These are phyloP conservation scores for Erythrobasidium yunnanense DNA, from an alignment of 768 basidiomycete species.

Conservation along the genomic window DNA sequence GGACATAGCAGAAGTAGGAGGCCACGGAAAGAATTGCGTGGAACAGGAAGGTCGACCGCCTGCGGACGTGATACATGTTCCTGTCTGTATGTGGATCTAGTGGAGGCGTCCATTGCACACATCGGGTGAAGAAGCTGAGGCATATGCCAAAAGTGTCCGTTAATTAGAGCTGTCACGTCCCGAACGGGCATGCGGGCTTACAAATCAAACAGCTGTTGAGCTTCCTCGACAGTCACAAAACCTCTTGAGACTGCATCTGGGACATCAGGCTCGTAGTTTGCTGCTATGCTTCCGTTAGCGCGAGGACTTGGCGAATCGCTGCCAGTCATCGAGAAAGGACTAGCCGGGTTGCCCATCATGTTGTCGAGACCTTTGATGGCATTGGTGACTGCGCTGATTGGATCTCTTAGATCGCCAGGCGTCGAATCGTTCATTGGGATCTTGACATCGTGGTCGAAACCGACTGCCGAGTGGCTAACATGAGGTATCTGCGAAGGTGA, in stretches of 20 bases:
- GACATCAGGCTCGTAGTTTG: constrained; percentile 23
- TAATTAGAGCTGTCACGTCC: background rate
- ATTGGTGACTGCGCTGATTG: constrained; percentile 1
- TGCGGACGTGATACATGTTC: constrained; percentile 23
- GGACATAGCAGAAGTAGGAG: constrained; percentile 26
- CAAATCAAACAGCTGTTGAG: constrained; percentile 25
- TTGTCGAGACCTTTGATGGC: constrained; percentile 19
- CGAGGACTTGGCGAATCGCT: constrained; percentile 4
- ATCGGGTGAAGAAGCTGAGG: constrained; percentile 16
- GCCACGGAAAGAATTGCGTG: constrained; percentile 20
- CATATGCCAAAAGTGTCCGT: background rate
- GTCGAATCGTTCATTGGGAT: background rate
- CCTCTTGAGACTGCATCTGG: constrained; percentile 24
- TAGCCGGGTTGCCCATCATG: background rate
- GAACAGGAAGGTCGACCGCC: constrained; percentile 26
- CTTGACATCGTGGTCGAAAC: background rate
- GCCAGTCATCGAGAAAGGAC: background rate
- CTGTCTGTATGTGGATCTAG: constrained; percentile 15
- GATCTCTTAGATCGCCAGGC: background rate
- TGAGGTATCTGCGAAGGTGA: background rate
- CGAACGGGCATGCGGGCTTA: no score
- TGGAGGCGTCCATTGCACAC: constrained; percentile 19
- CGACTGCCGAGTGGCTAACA: background rate
- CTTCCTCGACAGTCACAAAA: constrained; percentile 16
- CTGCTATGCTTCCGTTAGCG: background rate